phyloP scores from a whole-genome alignment of 257 asterid genomes.

The Buddleja alternifolia region DNA sequence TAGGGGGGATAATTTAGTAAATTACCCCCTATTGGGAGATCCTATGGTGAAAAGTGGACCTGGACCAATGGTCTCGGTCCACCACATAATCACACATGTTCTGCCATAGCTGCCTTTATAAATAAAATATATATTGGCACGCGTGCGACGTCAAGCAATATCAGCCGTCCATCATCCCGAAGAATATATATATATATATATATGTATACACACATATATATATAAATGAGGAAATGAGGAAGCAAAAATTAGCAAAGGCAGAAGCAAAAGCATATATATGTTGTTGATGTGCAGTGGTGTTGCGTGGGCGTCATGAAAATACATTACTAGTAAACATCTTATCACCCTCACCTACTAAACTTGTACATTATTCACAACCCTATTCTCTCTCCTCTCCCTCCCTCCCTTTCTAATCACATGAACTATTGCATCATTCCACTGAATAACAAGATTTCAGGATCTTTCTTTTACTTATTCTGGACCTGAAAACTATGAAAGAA shows the following conservation, averaged over 20 bases:
- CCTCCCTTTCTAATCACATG: constrained; percentile 7
- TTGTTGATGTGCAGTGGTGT: constrained; percentile 36
- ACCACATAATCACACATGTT: too few species aligned
- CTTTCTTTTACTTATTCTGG: constrained; percentile 49
- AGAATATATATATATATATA: not conserved
- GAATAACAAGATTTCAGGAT: constrained; percentile 59
- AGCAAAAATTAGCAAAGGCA: not conserved
- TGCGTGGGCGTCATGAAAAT: constrained; percentile 69
- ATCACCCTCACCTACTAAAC: constrained; percentile 32
- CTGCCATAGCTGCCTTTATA: too few species aligned
- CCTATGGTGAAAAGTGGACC: too few species aligned
- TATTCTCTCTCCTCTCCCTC: not conserved
- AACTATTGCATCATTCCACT: constrained; percentile 43
- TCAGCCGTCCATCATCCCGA: constrained; percentile 27
- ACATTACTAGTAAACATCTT: constrained; percentile 61
- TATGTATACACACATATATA: not conserved
- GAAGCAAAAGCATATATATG: constrained; percentile 5
- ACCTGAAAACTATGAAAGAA: constrained; percentile 45
- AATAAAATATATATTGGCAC: too few species aligned
- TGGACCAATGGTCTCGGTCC: too few species aligned
- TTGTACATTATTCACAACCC: constrained; percentile 31
- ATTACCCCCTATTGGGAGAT: too few species aligned
- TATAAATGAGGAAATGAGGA: not conserved
- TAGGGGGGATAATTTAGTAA: too few species aligned
- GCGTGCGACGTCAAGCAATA: constrained; percentile 35